Percentiles rank a stretch among this genome's conserved stretches.
These are phyloP conservation scores for Paulownia fortunei DNA, from an alignment of 257 asterid genomes.

Conservation along the genomic window DNA sequence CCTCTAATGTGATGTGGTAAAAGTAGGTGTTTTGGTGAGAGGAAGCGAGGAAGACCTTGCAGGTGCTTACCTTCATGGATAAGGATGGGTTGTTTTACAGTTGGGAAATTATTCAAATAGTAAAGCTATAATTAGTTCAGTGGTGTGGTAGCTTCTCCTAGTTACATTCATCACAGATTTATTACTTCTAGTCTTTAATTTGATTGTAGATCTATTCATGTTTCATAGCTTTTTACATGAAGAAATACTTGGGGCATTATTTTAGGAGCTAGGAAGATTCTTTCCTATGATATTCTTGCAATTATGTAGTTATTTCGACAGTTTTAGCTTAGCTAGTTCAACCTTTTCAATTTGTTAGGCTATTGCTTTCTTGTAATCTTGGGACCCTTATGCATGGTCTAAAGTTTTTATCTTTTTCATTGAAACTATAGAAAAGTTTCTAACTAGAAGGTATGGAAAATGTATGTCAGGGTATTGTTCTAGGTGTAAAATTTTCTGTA, in stretches of 20 bases:
- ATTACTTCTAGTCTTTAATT: neutral
- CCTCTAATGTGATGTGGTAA: neutral
- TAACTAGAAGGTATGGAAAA: neutral
- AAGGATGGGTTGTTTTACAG: neutral
- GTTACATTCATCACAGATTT: constrained; percentile 1
- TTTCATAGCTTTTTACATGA: constrained; percentile 2
- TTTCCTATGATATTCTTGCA: neutral
- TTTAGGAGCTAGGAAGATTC: constrained; percentile 1
- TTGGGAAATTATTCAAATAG: neutral
- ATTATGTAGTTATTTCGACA: neutral
- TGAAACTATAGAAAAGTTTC: neutral
- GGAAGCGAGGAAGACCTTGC: constrained; percentile 5
- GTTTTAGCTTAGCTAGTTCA: constrained; percentile 5
- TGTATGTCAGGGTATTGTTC: neutral
- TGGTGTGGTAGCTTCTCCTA: constrained; percentile 21
- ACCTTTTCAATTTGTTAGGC: constrained; percentile 12
- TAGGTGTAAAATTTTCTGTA: constrained; percentile 17
- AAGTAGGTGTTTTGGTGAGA: constrained; percentile 15
- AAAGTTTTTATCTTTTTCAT: neutral
- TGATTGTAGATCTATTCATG: constrained; percentile 6
- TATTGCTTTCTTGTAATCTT: constrained; percentile 19
- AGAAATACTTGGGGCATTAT: constrained; percentile 12
- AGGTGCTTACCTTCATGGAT: constrained; percentile 10
- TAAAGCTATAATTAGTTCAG: neutral
- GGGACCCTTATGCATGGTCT: neutral